Evolutionary conservation across 495 filamentous ascomycete genomes (phyloP).

Genomic region (Penicillium angulare): DNA sequence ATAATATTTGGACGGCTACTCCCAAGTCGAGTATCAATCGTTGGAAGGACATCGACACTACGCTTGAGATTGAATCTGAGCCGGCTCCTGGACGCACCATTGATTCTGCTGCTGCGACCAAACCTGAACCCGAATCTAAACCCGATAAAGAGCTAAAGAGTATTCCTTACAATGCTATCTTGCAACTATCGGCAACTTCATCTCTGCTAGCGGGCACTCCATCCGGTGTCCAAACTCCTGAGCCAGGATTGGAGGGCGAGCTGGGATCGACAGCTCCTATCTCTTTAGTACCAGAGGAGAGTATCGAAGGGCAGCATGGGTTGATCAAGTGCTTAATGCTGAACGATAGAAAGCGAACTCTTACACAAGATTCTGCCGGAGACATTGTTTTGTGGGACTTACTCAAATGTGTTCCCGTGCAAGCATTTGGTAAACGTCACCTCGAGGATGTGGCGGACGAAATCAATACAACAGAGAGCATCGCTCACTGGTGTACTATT

Average conservation of each 20-base stretch:
- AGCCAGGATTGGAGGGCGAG: conserved; percentile 58
- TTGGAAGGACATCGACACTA: conserved; percentile 85
- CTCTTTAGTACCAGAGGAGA: conserved; percentile 73
- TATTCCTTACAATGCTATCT: conserved; percentile 71
- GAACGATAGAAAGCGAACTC: conserved; percentile 83
- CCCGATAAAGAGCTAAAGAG: conserved; percentile 47
- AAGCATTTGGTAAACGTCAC: conserved; percentile 87
- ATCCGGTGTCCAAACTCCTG: conserved; percentile 51
- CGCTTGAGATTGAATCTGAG: conserved; percentile 54
- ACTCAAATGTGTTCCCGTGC: conserved; percentile 78
- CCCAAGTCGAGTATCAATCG: conserved; percentile 92
- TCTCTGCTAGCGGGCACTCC: conserved; percentile 59
- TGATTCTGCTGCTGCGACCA: conserved; percentile 15
- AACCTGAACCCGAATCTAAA: neutral
- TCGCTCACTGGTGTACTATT: conserved; percentile 93
- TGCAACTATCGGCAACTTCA: conserved; percentile 82
- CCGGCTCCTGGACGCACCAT: conserved; percentile 52
- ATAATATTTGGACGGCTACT: conserved; percentile 91
- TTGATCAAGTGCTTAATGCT: conserved; percentile 89
- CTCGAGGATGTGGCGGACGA: conserved; percentile 88
- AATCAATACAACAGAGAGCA: conserved; percentile 82
- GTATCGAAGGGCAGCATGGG: conserved; percentile 93
- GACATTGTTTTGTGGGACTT: conserved; percentile 98
- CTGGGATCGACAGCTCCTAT: conserved; percentile 60
- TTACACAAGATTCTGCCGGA: conserved; percentile 92